Percentiles rank a stretch among this genome's conserved stretches.
Conservation (phyloP, 768 basidiomycete genomes). For the Ephemerocybe angulata region DNA sequence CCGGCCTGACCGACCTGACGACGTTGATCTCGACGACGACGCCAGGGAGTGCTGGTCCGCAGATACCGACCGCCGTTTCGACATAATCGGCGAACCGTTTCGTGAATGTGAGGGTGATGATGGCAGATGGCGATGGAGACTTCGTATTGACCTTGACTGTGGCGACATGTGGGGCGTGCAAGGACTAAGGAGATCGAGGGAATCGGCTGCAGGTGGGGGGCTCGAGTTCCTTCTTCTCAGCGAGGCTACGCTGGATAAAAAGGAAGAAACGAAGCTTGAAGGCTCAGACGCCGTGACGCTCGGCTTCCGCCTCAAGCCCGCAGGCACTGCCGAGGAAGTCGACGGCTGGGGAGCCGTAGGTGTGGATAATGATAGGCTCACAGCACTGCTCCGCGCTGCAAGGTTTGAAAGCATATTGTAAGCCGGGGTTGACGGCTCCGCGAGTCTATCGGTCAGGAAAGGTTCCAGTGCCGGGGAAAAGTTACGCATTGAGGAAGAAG, state of each 20-base stretch:
- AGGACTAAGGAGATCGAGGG: constrained; percentile 1
- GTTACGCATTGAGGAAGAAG: neutral
- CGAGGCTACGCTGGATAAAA: constrained; percentile 5
- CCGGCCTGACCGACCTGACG: neutral
- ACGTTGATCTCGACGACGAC: neutral
- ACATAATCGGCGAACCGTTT: neutral
- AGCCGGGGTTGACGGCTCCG: constrained; percentile 50
- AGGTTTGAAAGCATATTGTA: constrained; percentile 62
- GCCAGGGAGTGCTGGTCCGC: neutral
- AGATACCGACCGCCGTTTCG: neutral
- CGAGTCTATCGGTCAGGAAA: constrained; percentile 32
- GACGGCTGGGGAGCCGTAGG: constrained; percentile 28
- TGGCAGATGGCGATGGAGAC: too few relatives aligned
- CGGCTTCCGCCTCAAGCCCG: constrained; percentile 4
- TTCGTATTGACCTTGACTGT: too few relatives aligned
- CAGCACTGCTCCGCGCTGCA: constrained; percentile 14
- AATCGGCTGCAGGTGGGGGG: constrained; percentile 5
- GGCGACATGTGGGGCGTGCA: neutral
- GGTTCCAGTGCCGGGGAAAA: constrained; percentile 11
- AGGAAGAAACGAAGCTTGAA: constrained; percentile 28
- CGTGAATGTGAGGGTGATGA: neutral
- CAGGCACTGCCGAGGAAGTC: constrained; percentile 34
- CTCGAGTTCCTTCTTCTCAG: constrained; percentile 11
- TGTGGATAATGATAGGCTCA: constrained; percentile 26
- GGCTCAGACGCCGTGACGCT: constrained; percentile 11